Evolutionary conservation across 2,329 filamentous ascomycete genomes (phyloP), one percentile per base, ranked within the genome.

Genomic region (Geosmithia flava): DNA sequence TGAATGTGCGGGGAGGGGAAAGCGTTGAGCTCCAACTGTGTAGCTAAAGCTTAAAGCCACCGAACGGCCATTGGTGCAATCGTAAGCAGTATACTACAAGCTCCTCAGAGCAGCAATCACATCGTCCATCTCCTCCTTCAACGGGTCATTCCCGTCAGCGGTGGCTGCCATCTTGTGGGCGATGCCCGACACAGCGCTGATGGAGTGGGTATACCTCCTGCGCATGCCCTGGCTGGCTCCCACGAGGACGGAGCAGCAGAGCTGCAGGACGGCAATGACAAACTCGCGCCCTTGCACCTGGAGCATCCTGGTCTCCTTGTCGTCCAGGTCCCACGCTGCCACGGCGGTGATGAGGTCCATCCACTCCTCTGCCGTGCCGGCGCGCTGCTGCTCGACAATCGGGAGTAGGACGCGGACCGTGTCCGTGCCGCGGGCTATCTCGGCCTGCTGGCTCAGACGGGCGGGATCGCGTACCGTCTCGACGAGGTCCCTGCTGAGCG

Each of bases 351-450:
- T 67, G 7, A 75, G 52, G 33, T 69, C 66, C 69, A 82, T 75
- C 78, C 79, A 81, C 2, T 68, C 68, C 53, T 81, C 76, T 7
- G 65, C 62, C 8, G 69, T 67, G 16, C 66, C 68, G 0, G 62
- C 59, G 1, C 59, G 57, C 53, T 72, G 68, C 33, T 64, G 60
- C 55, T 81, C 76, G 2, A 69, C 66, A 7, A 81, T 58, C 2
- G 68, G 66, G 15, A 80, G 63, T 5, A 84, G 62, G 2, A 80
- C 61, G 1, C 76, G 69, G 11, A 81, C 68, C 41, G 80, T 71
- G 50, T 81, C 75, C 23, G 74, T 64, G 3, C 75, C 79, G 16
- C 76, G 66, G 11, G 64, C 56, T 5, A 70, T 65, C 6, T 60
- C 56, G 15, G 30, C 29, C 3, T 64, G 58, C 7, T 56, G 42